A percentile compares a stretch with the other conserved stretches of the same genome.
Evolutionary conservation across 2,329 filamentous ascomycete genomes (phyloP).

Genomic region (Cytospora piceae): DNA sequence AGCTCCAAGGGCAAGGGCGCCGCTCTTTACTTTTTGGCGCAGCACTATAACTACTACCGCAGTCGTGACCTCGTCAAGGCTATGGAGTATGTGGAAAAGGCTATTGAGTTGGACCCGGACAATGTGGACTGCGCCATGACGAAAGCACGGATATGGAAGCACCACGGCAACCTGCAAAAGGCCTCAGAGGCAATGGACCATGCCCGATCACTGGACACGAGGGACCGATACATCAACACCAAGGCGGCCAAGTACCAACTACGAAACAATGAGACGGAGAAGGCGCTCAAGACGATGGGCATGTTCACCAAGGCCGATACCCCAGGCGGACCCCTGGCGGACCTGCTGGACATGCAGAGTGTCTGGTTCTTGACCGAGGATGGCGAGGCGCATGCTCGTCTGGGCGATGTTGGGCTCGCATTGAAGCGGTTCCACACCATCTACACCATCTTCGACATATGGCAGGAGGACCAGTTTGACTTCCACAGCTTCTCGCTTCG

Average conservation of each 20-base stretch:
- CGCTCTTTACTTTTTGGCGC: slow-evolving; percentile 89
- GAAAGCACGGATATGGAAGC: slow-evolving; percentile 93
- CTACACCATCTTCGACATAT: slow-evolving; percentile 91
- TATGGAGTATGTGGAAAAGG: slow-evolving; percentile 78
- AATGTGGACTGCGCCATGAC: slow-evolving; percentile 94
- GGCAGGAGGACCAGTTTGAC: slow-evolving; percentile 98
- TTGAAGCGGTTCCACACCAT: slow-evolving; percentile 91
- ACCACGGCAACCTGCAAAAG: slow-evolving; percentile 76
- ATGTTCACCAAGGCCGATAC: slow-evolving; percentile 94
- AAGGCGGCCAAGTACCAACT: slow-evolving; percentile 97
- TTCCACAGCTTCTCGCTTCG: slow-evolving; percentile 98
- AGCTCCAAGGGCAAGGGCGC: slow-evolving; percentile 71
- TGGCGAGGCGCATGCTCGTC: slow-evolving; percentile 83
- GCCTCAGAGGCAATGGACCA: slow-evolving; percentile 88
- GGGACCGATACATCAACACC: slow-evolving; percentile 96
- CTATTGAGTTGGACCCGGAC: slow-evolving; percentile 76
- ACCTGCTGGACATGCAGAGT: slow-evolving; percentile 97
- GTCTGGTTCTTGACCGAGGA: slow-evolving; percentile 97
- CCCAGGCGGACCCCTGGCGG: slow-evolving; percentile 82
- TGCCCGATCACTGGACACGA: slow-evolving; percentile 81
- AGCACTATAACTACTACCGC: slow-evolving; percentile 93
- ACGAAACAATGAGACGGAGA: slow-evolving; percentile 87
- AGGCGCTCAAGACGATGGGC: slow-evolving; percentile 84
- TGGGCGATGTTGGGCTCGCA: slow-evolving; percentile 80
- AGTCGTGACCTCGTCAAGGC: slow-evolving; percentile 86